Evolutionary conservation across 306 rosid species (phyloP).

Genomic region (Potentilla sterilis): DNA sequence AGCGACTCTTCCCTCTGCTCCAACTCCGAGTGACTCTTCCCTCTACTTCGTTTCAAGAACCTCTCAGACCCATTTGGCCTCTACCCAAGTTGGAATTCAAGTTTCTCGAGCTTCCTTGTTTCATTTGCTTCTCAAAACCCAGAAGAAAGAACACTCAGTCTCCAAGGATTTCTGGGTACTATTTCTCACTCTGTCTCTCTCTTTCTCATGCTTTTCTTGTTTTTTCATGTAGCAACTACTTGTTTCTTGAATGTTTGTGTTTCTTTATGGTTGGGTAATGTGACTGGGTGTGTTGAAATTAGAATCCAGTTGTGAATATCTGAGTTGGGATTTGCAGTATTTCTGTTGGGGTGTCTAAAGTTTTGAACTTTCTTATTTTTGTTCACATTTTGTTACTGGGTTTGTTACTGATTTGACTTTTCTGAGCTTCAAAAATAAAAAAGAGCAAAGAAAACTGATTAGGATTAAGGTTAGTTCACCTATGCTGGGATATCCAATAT

Average conservation of each 20-base stretch:
- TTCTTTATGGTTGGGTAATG: not conserved
- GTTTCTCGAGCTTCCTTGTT: not conserved
- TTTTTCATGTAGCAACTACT: not conserved
- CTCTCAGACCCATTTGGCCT: not conserved
- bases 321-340: not conserved
- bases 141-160: not conserved
- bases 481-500: not conserved
- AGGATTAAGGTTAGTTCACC: not conserved
- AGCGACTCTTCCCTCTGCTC: not conserved
- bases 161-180: constrained; percentile 5
- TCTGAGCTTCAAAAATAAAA: not conserved
- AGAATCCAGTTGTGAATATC: not conserved
- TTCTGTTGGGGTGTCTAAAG: not conserved
- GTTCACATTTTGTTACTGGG: not conserved
- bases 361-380: not conserved
- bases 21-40: not conserved
- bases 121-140: not conserved
- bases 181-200: not conserved
- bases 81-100: constrained; percentile 4
- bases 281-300: constrained; percentile 8
- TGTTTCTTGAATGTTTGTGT: not conserved
- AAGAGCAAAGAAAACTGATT: not conserved
- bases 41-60: not conserved
- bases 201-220: not conserved
- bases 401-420: constrained; percentile 4